Conservation (phyloP, 2,329 filamentous ascomycete genomes). For the Blastomyces silverae region DNA sequence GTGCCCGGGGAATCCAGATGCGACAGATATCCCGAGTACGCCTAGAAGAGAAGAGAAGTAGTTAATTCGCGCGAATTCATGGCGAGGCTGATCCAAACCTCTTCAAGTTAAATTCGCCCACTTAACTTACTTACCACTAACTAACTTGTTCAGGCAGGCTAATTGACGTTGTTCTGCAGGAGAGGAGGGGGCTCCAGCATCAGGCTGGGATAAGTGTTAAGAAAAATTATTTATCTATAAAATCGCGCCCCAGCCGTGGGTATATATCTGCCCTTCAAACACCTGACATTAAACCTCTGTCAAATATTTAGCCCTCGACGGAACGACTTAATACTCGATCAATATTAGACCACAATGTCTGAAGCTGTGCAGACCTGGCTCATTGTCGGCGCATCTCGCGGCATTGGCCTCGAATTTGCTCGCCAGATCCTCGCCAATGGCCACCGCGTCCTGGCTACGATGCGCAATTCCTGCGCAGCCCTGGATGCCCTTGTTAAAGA, state of each 20-base stretch:
- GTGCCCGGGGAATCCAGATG: background rate
- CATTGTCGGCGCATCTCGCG: background rate
- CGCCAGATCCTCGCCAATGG: constrained; percentile 1
- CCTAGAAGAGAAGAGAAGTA: background rate
- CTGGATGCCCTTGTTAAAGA: background rate
- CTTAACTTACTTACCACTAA: too few relatives aligned
- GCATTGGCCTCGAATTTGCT: background rate
- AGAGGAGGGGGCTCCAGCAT: too few relatives aligned
- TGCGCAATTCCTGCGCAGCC: background rate
- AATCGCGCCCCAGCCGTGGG: background rate
- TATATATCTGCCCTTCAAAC: background rate
- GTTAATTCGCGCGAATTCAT: background rate
- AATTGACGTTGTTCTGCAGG: too few relatives aligned
- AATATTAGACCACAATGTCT: background rate
- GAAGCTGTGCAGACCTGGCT: background rate
- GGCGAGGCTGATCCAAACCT: background rate
- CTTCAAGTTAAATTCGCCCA: too few relatives aligned
- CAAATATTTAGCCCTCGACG: background rate
- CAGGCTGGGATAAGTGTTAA: too few relatives aligned
- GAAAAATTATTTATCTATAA: background rate
- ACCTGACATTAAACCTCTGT: background rate
- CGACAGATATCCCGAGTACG: too few relatives aligned
- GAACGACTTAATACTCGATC: background rate
- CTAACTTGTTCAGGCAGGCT: too few relatives aligned
- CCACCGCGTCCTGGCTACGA: background rate